Percentiles rank a stretch among this genome's conserved stretches.
These are phyloP conservation scores for Suillus fuscotomentosus DNA, from an alignment of 768 basidiomycete species.

Conservation along the genomic window DNA sequence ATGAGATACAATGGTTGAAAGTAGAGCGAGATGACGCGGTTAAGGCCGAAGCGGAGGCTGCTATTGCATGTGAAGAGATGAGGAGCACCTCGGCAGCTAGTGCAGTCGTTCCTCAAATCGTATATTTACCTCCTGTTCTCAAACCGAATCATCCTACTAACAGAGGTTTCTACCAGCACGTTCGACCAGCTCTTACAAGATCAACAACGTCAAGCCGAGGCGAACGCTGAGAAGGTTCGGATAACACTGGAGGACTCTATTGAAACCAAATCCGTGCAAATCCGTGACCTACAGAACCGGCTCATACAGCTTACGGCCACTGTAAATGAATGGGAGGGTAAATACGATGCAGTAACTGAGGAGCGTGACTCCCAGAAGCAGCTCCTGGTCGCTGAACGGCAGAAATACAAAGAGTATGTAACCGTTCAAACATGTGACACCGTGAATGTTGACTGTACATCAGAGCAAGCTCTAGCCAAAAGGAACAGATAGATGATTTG, in stretches of 20 bases:
- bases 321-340: not conserved
- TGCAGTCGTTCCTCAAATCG: not conserved
- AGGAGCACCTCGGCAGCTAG: not conserved
- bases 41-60: not conserved
- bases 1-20: not conserved
- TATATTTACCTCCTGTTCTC: not conserved
- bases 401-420: not conserved
- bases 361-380: not conserved
- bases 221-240: not conserved
- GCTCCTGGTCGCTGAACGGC: not conserved
- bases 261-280: not conserved
- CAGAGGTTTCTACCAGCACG: not conserved
- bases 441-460: not conserved
- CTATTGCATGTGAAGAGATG: not conserved
- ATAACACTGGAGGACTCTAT: not conserved
- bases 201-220: not conserved
- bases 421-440: not conserved
- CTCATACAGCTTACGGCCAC: not conserved
- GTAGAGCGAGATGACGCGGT: not conserved
- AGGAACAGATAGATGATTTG: not conserved
- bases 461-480: not conserved
- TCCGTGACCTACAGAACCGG: not conserved
- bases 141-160: not conserved
- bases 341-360: not conserved
- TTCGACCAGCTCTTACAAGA: not conserved